phyloP scores from a whole-genome alignment of 2,329 filamentous ascomycete species.

The Colletotrichum sp. region DNA sequence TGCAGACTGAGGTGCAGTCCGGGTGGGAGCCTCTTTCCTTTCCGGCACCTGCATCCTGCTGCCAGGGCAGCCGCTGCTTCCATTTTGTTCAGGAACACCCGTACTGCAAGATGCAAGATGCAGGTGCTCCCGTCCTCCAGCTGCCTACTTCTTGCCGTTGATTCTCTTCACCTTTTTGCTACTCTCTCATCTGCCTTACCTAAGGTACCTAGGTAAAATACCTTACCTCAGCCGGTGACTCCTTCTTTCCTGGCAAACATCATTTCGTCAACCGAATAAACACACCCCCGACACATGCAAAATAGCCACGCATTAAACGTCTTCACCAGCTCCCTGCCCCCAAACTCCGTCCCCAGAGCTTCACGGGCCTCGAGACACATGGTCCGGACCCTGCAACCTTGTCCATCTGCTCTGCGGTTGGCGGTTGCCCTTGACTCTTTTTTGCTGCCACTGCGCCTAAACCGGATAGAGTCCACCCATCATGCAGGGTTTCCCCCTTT shows the following conservation, averaged over 20 bases:
- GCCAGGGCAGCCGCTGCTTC: background rate
- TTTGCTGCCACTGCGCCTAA: background rate
- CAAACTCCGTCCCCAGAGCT: background rate
- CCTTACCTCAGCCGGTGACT: background rate
- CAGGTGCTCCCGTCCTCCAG: background rate
- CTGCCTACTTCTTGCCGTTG: background rate
- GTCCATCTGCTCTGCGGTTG: background rate
- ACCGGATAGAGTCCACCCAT: background rate
- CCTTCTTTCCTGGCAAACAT: background rate
- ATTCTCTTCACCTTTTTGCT: background rate
- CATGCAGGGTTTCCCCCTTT: constrained; percentile 8
- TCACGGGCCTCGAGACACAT: background rate
- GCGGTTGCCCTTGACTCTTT: background rate
- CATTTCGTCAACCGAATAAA: background rate
- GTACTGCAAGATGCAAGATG: background rate
- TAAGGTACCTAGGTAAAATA: background rate
- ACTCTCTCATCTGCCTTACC: background rate
- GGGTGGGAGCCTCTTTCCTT: background rate
- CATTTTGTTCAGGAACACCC: background rate
- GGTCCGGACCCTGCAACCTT: background rate
- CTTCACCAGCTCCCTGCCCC: background rate
- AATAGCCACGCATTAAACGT: background rate
- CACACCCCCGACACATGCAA: background rate
- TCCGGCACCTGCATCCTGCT: background rate
- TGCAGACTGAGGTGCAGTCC: background rate